Evolutionary conservation across 805 yeast species (phyloP).

Genomic region (Saccharomycopsis oosterbeekiorum): DNA sequence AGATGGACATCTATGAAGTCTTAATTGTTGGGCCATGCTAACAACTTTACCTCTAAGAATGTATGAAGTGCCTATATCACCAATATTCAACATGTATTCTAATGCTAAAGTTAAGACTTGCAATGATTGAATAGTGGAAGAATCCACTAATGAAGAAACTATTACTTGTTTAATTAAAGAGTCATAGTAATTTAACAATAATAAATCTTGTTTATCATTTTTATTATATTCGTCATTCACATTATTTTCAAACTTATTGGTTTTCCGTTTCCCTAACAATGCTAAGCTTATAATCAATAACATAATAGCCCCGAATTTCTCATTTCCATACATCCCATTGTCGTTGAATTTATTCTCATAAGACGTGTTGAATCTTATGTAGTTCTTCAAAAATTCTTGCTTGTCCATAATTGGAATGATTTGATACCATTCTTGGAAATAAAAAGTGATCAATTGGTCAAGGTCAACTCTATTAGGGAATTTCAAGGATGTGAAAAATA

Average conservation of each 20-base stretch:
- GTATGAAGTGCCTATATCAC: conserved; percentile 66
- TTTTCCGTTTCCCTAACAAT: conserved; percentile 23
- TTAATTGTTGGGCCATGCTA: conserved; percentile 76
- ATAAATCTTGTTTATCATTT: neutral
- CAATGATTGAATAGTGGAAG: conserved; percentile 56
- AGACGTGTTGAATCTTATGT: conserved; percentile 36
- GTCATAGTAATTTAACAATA: conserved; percentile 42
- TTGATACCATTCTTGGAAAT: conserved; percentile 71
- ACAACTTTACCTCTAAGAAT: conserved; percentile 65
- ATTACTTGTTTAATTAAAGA: conserved; percentile 52
- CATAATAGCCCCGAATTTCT: conserved; percentile 45
- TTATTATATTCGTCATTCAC: neutral
- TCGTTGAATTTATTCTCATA: conserved; percentile 36
- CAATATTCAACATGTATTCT: conserved; percentile 60
- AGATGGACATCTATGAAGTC: conserved; percentile 80
- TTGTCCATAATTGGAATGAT: conserved; percentile 62
- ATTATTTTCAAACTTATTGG: conserved; percentile 4
- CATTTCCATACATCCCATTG: conserved; percentile 34
- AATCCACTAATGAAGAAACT: conserved; percentile 47
- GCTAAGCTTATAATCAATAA: conserved; percentile 41
- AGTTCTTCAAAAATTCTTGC: conserved; percentile 54
- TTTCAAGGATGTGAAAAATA: conserved; percentile 35
- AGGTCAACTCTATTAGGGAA: conserved; percentile 47
- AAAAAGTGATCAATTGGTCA: conserved; percentile 58
- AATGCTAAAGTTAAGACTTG: conserved; percentile 62